Evolutionary conservation across 331 rosid species (phyloP), one percentile per base, ranked within the genome.

Genomic region (Ulmus americana): DNA sequence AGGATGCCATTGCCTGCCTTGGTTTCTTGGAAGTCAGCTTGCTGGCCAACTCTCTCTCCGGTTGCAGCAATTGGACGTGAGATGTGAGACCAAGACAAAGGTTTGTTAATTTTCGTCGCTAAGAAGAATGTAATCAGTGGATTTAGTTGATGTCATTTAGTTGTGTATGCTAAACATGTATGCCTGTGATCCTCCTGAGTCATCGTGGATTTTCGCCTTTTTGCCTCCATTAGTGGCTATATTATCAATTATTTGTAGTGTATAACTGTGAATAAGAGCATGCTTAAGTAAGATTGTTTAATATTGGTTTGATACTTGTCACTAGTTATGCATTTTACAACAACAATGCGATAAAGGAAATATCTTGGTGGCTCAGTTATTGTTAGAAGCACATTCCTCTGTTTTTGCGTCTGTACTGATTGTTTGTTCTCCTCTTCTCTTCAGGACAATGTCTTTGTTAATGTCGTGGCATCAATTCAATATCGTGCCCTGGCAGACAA

Each of bases 61-160:
- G 50, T 62, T 91, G 71, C 96, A 88, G 81, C 97, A 91, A 66
- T 61, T 91, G 83, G 96, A 91, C 45, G 80, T 91, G 55, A 72
- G 73, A 5, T 91, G 96, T 48, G 97, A 91, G 79, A 91, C 96
- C 75, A 91, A 91, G 85, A 86, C 97, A 39, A 88, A 91, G 95
- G 97, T 91, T 69, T 50, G 63, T 43, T 45, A 43, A 51, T 67
- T 47, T 73, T 10, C 39, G 3, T 47, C 2, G 52, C 44, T 45
- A 22, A 40, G 56, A 42, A n/a, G n/a, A n/a, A n/a, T n/a, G n/a
- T n/a, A n/a, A n/a, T n/a, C n/a, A n/a, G n/a, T n/a, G n/a, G n/a
- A n/a, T n/a, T n/a, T n/a, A n/a, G n/a, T n/a, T n/a, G n/a, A n/a
- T n/a, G 42, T 39, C 22, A 60, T 49, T 22, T 7, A 51, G 4